These are phyloP conservation scores for Lachancea quebecensis DNA, from an alignment of 805 yeast genomes.

Conservation along the genomic window DNA sequence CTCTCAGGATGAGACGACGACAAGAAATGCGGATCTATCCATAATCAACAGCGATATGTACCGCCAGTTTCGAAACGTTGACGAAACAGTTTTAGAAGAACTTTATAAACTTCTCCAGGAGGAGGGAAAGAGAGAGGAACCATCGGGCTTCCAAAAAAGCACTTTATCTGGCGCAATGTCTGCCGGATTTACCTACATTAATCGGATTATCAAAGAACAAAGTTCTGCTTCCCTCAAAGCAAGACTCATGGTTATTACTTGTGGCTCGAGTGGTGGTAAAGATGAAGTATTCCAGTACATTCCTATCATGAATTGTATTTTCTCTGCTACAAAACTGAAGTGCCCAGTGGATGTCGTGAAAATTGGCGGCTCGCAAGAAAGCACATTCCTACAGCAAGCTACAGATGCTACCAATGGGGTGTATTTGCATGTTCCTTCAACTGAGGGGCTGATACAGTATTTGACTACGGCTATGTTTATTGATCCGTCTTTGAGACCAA, in stretches of 20 bases:
- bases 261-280: slow-evolving; percentile 50
- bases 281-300: slow-evolving; percentile 78
- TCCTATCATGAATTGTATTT: slow-evolving; percentile 90
- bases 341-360: slow-evolving; percentile 89
- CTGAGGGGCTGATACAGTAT: slow-evolving; percentile 76
- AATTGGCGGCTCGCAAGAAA: slow-evolving; percentile 41
- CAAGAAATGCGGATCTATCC: slow-evolving; percentile 16
- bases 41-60: slow-evolving; percentile 62
- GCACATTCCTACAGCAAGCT: slow-evolving; percentile 90
- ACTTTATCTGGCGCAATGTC: slow-evolving; percentile 74
- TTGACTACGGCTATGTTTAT: slow-evolving; percentile 75
- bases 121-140: slow-evolving; percentile 19
- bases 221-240: slow-evolving; percentile 47
- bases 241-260: slow-evolving; percentile 48
- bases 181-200: slow-evolving; percentile 72
- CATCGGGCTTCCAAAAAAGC: slow-evolving; percentile 36
- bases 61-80: slow-evolving; percentile 74
- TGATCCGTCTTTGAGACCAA: slow-evolving; percentile 76
- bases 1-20: slow-evolving; percentile 3
- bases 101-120: slow-evolving; percentile 42
- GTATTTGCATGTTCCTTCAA: slow-evolving; percentile 60
- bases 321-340: slow-evolving; percentile 90
- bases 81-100: slow-evolving; percentile 60
- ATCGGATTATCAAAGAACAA: slow-evolving; percentile 51
- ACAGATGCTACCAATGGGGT: slow-evolving; percentile 92